phyloP scores from a whole-genome alignment of 768 basidiomycete genomes.

The Wakefieldia striispora region DNA sequence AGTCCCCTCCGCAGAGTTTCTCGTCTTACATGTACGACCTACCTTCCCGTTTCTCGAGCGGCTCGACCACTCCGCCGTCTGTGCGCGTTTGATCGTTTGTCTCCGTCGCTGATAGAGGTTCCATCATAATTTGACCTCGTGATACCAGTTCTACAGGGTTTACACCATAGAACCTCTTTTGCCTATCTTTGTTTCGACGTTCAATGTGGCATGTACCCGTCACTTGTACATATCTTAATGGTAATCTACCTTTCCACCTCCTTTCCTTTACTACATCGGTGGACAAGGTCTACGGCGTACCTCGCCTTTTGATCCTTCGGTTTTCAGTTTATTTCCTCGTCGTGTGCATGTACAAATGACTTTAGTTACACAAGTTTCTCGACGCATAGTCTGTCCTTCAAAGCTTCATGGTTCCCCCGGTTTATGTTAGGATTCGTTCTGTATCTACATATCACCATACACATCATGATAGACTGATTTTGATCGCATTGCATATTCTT shows the following conservation, averaged over 20 bases:
- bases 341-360: conserved; percentile 12
- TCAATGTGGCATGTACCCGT: background rate
- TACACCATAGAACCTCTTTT: background rate
- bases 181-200: background rate
- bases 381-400: no score
- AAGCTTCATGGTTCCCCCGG: background rate
- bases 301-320: background rate
- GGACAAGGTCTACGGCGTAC: background rate
- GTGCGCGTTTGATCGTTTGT: conserved; percentile 11
- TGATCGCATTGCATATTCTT: no score
- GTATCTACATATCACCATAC: conserved; percentile 11
- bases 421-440: conserved; percentile 6
- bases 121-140: background rate
- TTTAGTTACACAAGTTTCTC: background rate
- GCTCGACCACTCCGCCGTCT: conserved; percentile 27
- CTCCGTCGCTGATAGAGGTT: background rate
- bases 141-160: background rate
- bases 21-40: conserved; percentile 18
- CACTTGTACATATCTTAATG: conserved; percentile 1
- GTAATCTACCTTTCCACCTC: background rate
- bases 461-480: no score
- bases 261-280: background rate
- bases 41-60: conserved; percentile 29
- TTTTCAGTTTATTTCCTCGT: background rate
- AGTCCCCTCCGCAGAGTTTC: conserved; percentile 30